These are phyloP conservation scores for Arxiozyma bovina DNA, from an alignment of 1,139 yeast species.

Conservation along the genomic window DNA sequence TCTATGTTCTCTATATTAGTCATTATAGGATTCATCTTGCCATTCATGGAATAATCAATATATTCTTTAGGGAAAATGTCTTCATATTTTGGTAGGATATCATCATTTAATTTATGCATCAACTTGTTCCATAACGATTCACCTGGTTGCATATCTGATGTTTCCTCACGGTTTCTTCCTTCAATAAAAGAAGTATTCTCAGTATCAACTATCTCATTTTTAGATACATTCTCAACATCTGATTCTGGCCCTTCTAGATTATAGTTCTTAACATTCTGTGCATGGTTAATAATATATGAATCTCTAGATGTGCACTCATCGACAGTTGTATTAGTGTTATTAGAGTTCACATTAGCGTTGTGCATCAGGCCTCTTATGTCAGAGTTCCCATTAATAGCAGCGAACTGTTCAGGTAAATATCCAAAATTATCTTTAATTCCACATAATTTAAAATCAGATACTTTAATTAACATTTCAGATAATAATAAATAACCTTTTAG, in stretches of 20 bases:
- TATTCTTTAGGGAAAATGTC: constrained; percentile 58
- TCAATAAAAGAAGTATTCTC: background rate
- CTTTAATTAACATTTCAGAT: constrained; percentile 56
- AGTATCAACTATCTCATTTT: constrained; percentile 13
- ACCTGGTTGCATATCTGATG: background rate
- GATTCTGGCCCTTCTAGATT: constrained; percentile 7
- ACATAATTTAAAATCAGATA: constrained; percentile 53
- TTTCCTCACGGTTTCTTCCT: background rate
- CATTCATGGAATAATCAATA: constrained; percentile 4
- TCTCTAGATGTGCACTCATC: constrained; percentile 13
- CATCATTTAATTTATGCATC: constrained; percentile 50
- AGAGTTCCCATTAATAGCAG: constrained; percentile 65
- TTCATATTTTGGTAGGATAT: constrained; percentile 65
- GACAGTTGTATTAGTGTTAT: constrained; percentile 14
- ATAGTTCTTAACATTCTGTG: background rate
- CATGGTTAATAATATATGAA: constrained; percentile 7
- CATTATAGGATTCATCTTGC: constrained; percentile 12
- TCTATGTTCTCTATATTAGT: constrained; percentile 11
- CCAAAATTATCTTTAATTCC: constrained; percentile 74
- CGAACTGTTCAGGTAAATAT: constrained; percentile 77
- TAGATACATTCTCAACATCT: constrained; percentile 24
- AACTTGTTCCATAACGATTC: constrained; percentile 49
- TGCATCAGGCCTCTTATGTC: constrained; percentile 33
- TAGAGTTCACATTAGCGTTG: constrained; percentile 12
- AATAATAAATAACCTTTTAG: constrained; percentile 60